These are phyloP conservation scores for Debaryomyces maramus DNA, from an alignment of 805 yeast species.

Conservation along the genomic window DNA sequence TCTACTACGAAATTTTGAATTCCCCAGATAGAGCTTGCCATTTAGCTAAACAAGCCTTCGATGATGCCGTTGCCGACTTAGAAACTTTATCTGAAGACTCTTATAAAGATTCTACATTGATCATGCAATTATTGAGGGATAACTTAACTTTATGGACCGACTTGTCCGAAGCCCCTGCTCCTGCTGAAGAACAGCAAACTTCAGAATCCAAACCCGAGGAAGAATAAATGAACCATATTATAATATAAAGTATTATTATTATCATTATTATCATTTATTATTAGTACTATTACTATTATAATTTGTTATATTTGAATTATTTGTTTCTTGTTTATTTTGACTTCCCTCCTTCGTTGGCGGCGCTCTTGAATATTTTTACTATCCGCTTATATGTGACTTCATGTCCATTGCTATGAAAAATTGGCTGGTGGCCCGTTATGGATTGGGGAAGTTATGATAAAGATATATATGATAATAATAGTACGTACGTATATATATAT, in stretches of 20 bases:
- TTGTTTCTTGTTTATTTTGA: conserved; percentile 1
- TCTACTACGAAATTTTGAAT: conserved; percentile 96
- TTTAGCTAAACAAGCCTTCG: conserved; percentile 98
- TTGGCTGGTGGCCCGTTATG: neutral
- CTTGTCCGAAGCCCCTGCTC: conserved; percentile 73
- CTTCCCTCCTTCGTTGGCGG: neutral
- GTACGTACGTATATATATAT: conserved; percentile 2
- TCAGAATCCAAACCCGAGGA: conserved; percentile 20
- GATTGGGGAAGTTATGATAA: neutral
- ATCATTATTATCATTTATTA: neutral
- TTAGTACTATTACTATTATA: neutral
- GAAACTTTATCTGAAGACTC: conserved; percentile 97
- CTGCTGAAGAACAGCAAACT: conserved; percentile 29
- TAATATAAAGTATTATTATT: conserved; percentile 1
- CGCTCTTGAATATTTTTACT: neutral
- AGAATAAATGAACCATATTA: conserved; percentile 14
- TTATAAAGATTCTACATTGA: conserved; percentile 96
- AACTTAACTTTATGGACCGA: conserved; percentile 98
- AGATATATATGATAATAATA: conserved; percentile 1
- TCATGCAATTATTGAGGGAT: conserved; percentile 98
- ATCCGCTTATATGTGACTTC: neutral
- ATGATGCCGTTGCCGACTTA: conserved; percentile 98
- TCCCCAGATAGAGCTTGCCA: conserved; percentile 99
- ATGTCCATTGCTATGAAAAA: neutral
- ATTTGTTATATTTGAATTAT: conserved; percentile 2